These are phyloP conservation scores for Alternaria solani DNA, from an alignment of 2,329 filamentous ascomycete genomes.

Conservation along the genomic window DNA sequence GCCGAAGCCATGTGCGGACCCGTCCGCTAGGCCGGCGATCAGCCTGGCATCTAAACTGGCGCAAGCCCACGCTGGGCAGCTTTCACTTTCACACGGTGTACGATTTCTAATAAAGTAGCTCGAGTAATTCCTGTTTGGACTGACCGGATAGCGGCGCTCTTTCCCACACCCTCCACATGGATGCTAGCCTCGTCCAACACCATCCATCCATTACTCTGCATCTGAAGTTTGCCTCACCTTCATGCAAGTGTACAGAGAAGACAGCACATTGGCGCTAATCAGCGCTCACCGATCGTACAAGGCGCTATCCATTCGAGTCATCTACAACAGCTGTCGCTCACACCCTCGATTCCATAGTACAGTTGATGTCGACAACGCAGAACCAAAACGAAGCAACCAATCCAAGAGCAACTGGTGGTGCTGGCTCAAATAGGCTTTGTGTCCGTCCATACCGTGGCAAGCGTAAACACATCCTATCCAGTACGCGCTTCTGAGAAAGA, in stretches of 20 bases:
- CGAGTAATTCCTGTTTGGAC: neutral
- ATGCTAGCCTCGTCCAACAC: neutral
- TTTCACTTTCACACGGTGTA: conserved; percentile 3
- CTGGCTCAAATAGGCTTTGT: neutral
- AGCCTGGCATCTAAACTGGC: conserved; percentile 14
- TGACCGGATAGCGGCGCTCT: conserved; percentile 1
- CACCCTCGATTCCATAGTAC: conserved; percentile 2
- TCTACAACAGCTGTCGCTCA: neutral
- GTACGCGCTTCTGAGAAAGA: neutral
- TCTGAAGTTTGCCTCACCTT: neutral
- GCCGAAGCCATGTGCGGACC: conserved; percentile 24
- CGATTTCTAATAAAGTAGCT: neutral
- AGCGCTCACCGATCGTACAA: conserved; percentile 1
- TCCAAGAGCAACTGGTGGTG: neutral
- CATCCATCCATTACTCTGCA: neutral
- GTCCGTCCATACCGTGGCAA: neutral
- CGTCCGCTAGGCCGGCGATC: conserved; percentile 21
- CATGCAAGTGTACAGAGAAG: neutral
- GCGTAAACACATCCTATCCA: neutral
- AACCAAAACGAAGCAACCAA: conserved; percentile 2
- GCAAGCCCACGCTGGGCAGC: conserved; percentile 5
- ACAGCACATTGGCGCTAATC: conserved; percentile 3
- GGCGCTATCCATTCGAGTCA: neutral
- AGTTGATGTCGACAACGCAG: neutral
- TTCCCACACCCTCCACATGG: neutral